Evolutionary conservation across 768 basidiomycete species (phyloP).

Genomic region (Sporobolomyces roseus): DNA sequence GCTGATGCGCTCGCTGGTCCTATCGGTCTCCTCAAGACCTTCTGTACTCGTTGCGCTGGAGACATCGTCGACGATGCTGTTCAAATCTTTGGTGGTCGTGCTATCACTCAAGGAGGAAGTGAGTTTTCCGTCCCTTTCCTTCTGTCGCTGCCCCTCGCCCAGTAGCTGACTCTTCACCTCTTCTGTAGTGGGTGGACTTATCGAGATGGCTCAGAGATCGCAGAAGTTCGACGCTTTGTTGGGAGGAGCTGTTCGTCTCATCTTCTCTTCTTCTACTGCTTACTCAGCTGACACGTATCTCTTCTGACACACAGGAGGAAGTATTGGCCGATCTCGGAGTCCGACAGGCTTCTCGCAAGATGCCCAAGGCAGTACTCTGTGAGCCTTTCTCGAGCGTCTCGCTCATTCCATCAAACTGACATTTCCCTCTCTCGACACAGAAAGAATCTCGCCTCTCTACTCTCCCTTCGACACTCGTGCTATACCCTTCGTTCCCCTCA

Average conservation of each 20-base stretch:
- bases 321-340: conserved; percentile 39
- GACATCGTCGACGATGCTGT: conserved; percentile 58
- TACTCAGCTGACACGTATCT: neutral
- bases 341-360: conserved; percentile 39
- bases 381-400: neutral
- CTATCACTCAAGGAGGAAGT: conserved; percentile 59
- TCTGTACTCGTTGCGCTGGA: conserved; percentile 31
- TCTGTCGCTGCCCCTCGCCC: no score
- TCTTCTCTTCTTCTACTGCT: no score
- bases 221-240: conserved; percentile 36
- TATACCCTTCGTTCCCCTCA: no score
- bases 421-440: neutral
- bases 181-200: conserved; percentile 17
- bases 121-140: neutral
- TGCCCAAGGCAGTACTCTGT: conserved; percentile 39
- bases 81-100: conserved; percentile 80
- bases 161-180: neutral
- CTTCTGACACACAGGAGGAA: neutral
- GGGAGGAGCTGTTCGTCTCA: conserved; percentile 29
- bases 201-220: conserved; percentile 25
- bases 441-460: no score
- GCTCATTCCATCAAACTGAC: neutral
- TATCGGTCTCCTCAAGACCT: conserved; percentile 39
- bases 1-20: conserved; percentile 38
- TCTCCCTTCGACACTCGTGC: no score